phyloP scores from a whole-genome alignment of 2,329 filamentous ascomycete genomes.

The Colletotrichum limetticola region DNA sequence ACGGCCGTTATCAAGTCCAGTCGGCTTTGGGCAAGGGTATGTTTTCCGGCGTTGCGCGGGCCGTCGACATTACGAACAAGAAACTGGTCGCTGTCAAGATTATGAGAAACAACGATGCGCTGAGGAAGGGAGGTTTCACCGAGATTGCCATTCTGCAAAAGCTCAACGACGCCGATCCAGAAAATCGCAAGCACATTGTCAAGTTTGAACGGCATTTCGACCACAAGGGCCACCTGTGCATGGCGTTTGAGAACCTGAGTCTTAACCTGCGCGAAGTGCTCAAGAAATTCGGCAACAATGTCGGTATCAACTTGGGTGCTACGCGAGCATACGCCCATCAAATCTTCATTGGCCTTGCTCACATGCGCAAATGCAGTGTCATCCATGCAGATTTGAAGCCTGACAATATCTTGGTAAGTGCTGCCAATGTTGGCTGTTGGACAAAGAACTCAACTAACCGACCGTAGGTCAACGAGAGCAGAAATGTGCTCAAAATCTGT shows the following conservation, averaged over 20 bases:
- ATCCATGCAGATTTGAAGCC: conserved; percentile 97
- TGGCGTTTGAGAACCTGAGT: conserved; percentile 95
- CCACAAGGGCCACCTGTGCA: conserved; percentile 93
- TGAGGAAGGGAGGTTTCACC: conserved; percentile 90
- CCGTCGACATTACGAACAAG: conserved; percentile 79
- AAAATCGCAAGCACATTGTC: conserved; percentile 92
- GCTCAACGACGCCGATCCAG: conserved; percentile 84
- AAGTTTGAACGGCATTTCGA: conserved; percentile 89
- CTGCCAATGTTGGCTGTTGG: not conserved
- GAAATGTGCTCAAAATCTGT: conserved; percentile 91
- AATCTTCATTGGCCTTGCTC: conserved; percentile 88
- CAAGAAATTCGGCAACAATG: conserved; percentile 94
- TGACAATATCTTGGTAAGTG: conserved; percentile 87
- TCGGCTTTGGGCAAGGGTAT: conserved; percentile 91
- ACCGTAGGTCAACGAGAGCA: conserved; percentile 77
- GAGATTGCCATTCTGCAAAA: conserved; percentile 94
- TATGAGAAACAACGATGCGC: conserved; percentile 94
- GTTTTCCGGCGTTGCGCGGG: conserved; percentile 95
- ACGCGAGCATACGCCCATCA: conserved; percentile 92
- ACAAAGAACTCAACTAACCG: conserved; percentile 39
- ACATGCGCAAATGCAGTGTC: conserved; percentile 92
- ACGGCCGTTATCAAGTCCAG: conserved; percentile 89
- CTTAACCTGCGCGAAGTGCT: conserved; percentile 94
- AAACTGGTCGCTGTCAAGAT: conserved; percentile 95
- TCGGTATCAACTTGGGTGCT: conserved; percentile 89